Evolutionary conservation across 2,329 filamentous ascomycete species (phyloP), one percentile per base, ranked within the genome.

Genomic region (Ustilaginoidea virens): DNA sequence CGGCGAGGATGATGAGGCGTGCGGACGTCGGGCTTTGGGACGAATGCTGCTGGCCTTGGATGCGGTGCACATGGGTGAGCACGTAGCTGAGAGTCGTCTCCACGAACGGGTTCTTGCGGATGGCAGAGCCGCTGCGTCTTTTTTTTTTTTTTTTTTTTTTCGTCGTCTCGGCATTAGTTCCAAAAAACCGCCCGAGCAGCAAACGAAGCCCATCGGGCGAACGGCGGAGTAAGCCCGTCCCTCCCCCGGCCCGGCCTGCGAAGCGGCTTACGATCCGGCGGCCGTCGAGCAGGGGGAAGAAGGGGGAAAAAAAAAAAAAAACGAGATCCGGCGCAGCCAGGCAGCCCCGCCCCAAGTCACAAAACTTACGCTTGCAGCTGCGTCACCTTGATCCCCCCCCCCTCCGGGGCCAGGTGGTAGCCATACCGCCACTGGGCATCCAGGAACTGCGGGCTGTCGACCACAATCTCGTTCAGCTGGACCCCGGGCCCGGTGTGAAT

Each of bases 41-140:
- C 5, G 55, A 43, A 24, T 46, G 45, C 29, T 53, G 48, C 5
- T 38, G n/a, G n/a, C n/a, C 32, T 40, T 55, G 44, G 38, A 60
- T 36, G 28, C 52, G 49, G 49, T 63, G 51, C 56, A 82, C 74
- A 56, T 93, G 94, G 31, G 79, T 90, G 42, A 96, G 68, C 31
- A 72, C 80, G 58, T 92, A 96, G 53, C 68, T 74, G 33, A 98
- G 66, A 2, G 90, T 80, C 8, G 83, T 92, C 59, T 96, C 85
- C 37, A 98, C 80, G 52, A 98, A 98, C 10, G 75, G 72, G 49
- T 98, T 98, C 34, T 53, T 39, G 43, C 44, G 53, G 35, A 62
- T 57, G 23, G 44, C 46, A 4, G 53, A 44, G 39, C 63, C 64
- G 36, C 64, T 69, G 34, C n/a, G 15, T 3, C 6, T 27, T 20